Evolutionary conservation across 176 grass and related monocot genomes (phyloP).

Genomic region (Hsuehochloa calcarea): DNA sequence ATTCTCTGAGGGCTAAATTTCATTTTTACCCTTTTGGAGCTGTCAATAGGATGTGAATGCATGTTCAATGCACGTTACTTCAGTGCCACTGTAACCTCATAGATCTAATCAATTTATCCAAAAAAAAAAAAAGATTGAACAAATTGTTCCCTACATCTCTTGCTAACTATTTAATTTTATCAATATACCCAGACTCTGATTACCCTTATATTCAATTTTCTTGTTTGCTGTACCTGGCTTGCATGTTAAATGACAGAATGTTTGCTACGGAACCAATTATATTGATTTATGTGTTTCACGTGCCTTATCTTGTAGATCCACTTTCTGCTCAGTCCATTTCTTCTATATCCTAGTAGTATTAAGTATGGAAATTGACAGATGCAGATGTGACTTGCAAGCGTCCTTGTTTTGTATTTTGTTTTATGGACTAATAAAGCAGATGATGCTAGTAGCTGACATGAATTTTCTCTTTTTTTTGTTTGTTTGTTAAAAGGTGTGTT

Average conservation of each 20-base stretch:
- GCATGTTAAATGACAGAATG: neutral
- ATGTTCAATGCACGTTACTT: neutral
- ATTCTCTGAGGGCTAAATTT: neutral
- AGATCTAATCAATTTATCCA: neutral
- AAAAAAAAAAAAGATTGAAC: neutral
- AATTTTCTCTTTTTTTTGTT: neutral
- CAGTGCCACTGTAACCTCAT: neutral
- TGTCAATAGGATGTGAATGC: neutral
- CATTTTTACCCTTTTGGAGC: too few relatives aligned
- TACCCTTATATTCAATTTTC: neutral
- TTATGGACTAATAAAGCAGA: neutral
- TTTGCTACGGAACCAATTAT: neutral
- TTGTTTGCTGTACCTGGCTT: neutral
- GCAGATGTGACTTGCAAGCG: neutral
- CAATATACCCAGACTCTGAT: neutral
- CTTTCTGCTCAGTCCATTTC: neutral
- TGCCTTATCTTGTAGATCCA: neutral
- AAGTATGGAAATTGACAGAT: neutral
- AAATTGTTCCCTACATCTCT: neutral
- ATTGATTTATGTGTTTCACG: neutral
- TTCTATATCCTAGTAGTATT: neutral
- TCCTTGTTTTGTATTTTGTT: neutral
- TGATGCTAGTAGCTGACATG: neutral
- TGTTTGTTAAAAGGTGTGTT: constrained; percentile 56
- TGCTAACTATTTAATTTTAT: neutral